Evolutionary conservation across 345 rosid genomes (phyloP), one percentile per base, ranked within the genome.

Genomic region (Arabidopsis arenosa): DNA sequence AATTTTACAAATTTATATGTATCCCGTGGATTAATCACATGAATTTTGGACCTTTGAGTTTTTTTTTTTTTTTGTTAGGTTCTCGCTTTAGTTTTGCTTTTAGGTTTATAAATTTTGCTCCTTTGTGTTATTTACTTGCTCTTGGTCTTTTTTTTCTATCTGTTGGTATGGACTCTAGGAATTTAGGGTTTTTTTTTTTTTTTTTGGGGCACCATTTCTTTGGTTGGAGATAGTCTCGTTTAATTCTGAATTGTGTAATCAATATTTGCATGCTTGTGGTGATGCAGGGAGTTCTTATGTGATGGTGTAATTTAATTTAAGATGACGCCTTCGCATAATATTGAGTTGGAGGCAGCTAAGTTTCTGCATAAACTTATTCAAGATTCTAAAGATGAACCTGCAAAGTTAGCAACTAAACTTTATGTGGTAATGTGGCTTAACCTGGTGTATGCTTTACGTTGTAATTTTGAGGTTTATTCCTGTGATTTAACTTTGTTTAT

Each of bases 331-430:
- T 82, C 96, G 0, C 93, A 89, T 52, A 88, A 89, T 75, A 96
- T 95, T 11, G 99, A 95, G 88, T 64, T 95, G 82, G 99, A 95
- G 86, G 98, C 98, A 14, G 99, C 99, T 14, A 90, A 95, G 89
- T 93, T 93, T 79, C 87, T 95, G 76, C 99, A 95, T 77, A 92
- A 95, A 76, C 99, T 93, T 66, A 95, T 95, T 76, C 98, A 91
- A 75, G 98, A 95, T 72, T 95, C 99, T 12, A 93, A 83, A 79
- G 99, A 95, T 64, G 99, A 95, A 84, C 99, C 99, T 9, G 84
- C 83, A 1, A 93, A 93, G 83, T 80, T 95, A 75, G 99, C 99
- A 44, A 87, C 93, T n/a, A 95, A 95, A 70, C 98, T 95, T 66
- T 87, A 80, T 45, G 99, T 93, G 84, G 99, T 93, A 21, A 89